Evolutionary conservation across 805 yeast genomes (phyloP).

Genomic region (Kuraishia capsulata): DNA sequence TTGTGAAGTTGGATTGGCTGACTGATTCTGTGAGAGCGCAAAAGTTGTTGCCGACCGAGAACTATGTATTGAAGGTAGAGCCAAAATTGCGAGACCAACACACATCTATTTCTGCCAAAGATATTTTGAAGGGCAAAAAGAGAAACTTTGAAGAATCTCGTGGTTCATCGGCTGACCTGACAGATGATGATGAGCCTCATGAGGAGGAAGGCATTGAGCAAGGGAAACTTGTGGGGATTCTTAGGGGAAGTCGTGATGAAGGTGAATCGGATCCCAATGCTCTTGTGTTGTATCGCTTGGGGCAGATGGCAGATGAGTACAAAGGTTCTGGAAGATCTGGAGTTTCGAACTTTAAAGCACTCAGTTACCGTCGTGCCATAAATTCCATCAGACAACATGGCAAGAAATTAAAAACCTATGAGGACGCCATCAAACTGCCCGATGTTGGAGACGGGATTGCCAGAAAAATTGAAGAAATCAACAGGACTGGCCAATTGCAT

Average conservation of each 20-base stretch:
- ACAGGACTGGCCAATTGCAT: conserved; percentile 23
- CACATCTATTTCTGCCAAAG: conserved; percentile 1
- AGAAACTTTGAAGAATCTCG: neutral
- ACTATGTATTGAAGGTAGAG: neutral
- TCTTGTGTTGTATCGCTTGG: conserved; percentile 19
- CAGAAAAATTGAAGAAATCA: conserved; percentile 34
- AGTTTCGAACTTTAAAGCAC: conserved; percentile 21
- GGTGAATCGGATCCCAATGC: conserved; percentile 19
- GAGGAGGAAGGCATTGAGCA: conserved; percentile 1
- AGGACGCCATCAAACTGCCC: conserved; percentile 28
- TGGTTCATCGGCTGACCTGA: neutral
- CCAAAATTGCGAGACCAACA: conserved; percentile 1
- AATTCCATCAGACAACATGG: conserved; percentile 19
- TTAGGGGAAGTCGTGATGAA: neutral
- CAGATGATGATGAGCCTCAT: neutral
- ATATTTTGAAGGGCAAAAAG: neutral
- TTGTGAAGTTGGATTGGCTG: conserved; percentile 6
- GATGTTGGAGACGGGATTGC: conserved; percentile 33
- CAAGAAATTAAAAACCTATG: conserved; percentile 21
- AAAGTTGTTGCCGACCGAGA: conserved; percentile 3
- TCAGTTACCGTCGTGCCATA: conserved; percentile 36
- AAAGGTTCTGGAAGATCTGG: conserved; percentile 20
- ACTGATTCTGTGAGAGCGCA: conserved; percentile 3
- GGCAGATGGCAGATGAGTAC: conserved; percentile 21
- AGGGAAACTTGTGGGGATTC: conserved; percentile 3